These are phyloP conservation scores for Grigorovia yakushimaensis DNA, from an alignment of 805 yeast species.

Conservation along the genomic window DNA sequence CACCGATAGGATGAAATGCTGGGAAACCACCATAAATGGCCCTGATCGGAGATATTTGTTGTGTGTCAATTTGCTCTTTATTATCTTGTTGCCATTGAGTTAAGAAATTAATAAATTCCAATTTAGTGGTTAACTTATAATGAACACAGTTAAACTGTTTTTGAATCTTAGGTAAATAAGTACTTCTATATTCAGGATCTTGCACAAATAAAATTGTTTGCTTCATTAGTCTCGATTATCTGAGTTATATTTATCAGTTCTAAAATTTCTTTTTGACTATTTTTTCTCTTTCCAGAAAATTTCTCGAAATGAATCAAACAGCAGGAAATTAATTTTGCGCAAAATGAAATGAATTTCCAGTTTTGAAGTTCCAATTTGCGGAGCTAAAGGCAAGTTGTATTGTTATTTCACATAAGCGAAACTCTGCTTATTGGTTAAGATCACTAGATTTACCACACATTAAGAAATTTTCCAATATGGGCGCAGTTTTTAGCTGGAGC, in stretches of 20 bases:
- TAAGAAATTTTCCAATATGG: neutral
- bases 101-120: slow-evolving; percentile 11
- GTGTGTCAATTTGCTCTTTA: neutral
- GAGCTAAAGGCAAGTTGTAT: neutral
- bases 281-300: too few species aligned
- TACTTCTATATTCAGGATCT: neutral
- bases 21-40: slow-evolving; percentile 56
- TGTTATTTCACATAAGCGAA: neutral
- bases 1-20: slow-evolving; percentile 44
- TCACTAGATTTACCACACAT: neutral
- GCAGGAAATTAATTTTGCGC: too few species aligned
- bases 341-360: too few species aligned
- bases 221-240: neutral
- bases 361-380: too few species aligned
- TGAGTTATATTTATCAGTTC: neutral
- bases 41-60: slow-evolving; percentile 10
- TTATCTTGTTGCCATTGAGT: slow-evolving; percentile 3
- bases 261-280: too few species aligned
- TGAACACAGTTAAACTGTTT: slow-evolving; percentile 9
- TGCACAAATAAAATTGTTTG: slow-evolving; percentile 18
- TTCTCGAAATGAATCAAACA: too few species aligned
- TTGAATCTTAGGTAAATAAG: neutral
- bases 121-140: slow-evolving; percentile 9
- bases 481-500: too few species aligned
- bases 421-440: neutral